Percentiles rank a stretch among this genome's conserved stretches.
phyloP scores from a whole-genome alignment of 2,329 filamentous ascomycete species.

The Colletotrichum theobromicola region DNA sequence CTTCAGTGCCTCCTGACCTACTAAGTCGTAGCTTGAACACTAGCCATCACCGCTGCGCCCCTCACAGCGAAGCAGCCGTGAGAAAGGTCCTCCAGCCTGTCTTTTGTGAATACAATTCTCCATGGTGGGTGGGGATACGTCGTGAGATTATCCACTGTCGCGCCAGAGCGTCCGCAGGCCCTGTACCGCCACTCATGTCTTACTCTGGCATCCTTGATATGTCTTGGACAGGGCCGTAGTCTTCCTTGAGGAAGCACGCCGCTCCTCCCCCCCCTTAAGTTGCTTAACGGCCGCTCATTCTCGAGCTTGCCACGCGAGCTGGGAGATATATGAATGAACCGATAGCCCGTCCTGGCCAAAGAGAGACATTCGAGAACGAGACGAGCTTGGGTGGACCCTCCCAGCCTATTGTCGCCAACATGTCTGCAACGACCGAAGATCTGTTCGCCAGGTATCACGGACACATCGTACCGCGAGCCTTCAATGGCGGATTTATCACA shows the following conservation, averaged over 20 bases:
- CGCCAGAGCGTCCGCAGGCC: constrained; percentile 6
- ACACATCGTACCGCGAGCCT: constrained; percentile 52
- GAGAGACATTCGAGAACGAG: constrained; percentile 13
- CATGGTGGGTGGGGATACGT: not conserved
- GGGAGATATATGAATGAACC: constrained; percentile 5
- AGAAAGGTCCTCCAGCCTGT: not conserved
- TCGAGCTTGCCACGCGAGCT: constrained; percentile 1
- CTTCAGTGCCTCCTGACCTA: not conserved
- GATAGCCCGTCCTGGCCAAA: not conserved
- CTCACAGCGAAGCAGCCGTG: not conserved
- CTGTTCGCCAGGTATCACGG: constrained; percentile 47
- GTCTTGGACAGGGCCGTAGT: constrained; percentile 3
- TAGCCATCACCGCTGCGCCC: not conserved
- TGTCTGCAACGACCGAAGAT: constrained; percentile 23
- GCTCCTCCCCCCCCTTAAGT: not conserved
- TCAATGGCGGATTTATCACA: constrained; percentile 67
- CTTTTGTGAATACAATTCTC: not conserved
- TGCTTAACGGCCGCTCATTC: not conserved
- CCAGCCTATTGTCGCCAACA: not conserved
- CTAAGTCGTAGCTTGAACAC: not conserved
- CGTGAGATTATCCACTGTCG: not conserved
- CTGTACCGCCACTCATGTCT: constrained; percentile 14
- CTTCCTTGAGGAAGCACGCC: not conserved
- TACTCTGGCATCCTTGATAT: constrained; percentile 15
- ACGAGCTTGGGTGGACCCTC: not conserved